phyloP scores from a whole-genome alignment of 2,329 filamentous ascomycete species.

The Nothophoma quercina region DNA sequence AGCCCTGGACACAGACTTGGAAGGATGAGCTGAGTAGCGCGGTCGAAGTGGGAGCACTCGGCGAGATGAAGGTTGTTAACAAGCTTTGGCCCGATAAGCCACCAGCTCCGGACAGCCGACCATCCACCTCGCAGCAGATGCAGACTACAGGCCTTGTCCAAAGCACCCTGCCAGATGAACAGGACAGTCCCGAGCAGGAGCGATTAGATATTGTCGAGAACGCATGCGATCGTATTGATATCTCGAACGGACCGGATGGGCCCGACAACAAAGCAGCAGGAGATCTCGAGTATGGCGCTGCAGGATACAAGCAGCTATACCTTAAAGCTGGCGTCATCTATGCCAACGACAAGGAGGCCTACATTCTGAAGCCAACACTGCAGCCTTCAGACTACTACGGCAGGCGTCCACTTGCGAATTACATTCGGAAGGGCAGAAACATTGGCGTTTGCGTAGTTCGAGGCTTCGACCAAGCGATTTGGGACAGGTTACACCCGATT shows the following conservation, averaged over 20 bases:
- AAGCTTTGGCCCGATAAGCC: constrained; percentile 77
- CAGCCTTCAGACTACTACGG: constrained; percentile 87
- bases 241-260: constrained; percentile 54
- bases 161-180: constrained; percentile 44
- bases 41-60: constrained; percentile 84
- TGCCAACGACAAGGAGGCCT: constrained; percentile 77
- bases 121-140: constrained; percentile 47
- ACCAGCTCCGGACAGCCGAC: constrained; percentile 60
- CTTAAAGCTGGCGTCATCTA: constrained; percentile 85
- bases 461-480: constrained; percentile 80
- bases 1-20: constrained; percentile 92
- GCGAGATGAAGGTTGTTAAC: constrained; percentile 90
- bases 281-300: constrained; percentile 50
- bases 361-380: constrained; percentile 84
- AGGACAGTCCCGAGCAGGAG: constrained; percentile 54
- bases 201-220: constrained; percentile 53
- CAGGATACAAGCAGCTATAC: constrained; percentile 66
- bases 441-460: constrained; percentile 89
- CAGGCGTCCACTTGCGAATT: constrained; percentile 78
- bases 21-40: constrained; percentile 89
- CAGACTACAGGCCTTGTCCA: constrained; percentile 39
- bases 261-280: constrained; percentile 59
- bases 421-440: constrained; percentile 79
- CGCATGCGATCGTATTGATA: constrained; percentile 58
- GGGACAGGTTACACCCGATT: constrained; percentile 74